Percentiles rank a stretch among this genome's conserved stretches.
Evolutionary conservation across 768 basidiomycete species (phyloP).

Genomic region (Russula griseocarnosa): DNA sequence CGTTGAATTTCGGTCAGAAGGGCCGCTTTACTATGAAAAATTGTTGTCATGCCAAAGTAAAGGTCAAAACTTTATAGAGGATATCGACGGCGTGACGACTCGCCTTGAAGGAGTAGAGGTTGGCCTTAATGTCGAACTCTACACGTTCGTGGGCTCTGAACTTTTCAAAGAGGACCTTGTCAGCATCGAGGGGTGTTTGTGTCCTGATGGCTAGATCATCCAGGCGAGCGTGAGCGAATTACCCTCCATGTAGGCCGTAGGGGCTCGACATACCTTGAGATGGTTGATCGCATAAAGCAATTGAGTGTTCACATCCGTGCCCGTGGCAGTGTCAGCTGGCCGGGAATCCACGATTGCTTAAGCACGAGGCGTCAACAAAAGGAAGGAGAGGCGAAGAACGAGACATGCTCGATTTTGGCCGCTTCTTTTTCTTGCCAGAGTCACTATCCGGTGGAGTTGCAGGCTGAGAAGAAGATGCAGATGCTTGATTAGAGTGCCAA

Average conservation of each 20-base stretch:
- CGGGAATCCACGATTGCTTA: constrained; percentile 79
- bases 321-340: constrained; percentile 79
- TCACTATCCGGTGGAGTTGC: constrained; percentile 34
- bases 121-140: constrained; percentile 74
- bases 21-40: constrained; percentile 78
- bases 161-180: constrained; percentile 66
- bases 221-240: constrained; percentile 43
- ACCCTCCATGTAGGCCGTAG: background rate
- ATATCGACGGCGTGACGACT: constrained; percentile 26
- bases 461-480: constrained; percentile 38
- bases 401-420: constrained; percentile 59
- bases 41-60: constrained; percentile 73
- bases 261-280: constrained; percentile 55
- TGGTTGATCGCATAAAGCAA: constrained; percentile 79
- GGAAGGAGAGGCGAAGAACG: constrained; percentile 27
- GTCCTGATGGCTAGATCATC: constrained; percentile 84
- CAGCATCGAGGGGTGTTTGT: constrained; percentile 70
- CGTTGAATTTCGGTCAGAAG: constrained; percentile 83
- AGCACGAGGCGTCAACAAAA: constrained; percentile 26
- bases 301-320: constrained; percentile 80
- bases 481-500: constrained; percentile 59
- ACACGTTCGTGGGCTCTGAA: constrained; percentile 81
- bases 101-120: constrained; percentile 84
- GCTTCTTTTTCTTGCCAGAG: constrained; percentile 46
- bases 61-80: constrained; percentile 17